These are phyloP conservation scores for Botrytis medusae DNA, from an alignment of 2,329 filamentous ascomycete species.

Conservation along the genomic window DNA sequence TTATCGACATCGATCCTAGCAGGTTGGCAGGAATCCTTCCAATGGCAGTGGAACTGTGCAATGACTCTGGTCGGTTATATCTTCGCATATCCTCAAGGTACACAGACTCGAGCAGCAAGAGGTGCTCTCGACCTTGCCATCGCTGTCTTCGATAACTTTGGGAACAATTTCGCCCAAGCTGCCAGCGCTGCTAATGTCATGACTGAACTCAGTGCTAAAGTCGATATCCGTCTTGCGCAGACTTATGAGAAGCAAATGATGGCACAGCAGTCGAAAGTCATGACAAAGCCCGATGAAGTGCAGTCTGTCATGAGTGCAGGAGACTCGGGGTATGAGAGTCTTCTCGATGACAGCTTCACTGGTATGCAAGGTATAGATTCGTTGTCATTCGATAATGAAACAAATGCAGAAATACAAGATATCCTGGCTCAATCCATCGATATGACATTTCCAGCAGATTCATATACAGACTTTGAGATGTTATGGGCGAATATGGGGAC, in stretches of 20 bases:
- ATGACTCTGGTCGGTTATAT: constrained; percentile 45
- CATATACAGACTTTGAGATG: constrained; percentile 25
- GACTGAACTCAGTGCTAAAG: constrained; percentile 38
- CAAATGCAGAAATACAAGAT: constrained; percentile 20
- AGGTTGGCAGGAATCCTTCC: constrained; percentile 45
- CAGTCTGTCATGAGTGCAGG: constrained; percentile 17
- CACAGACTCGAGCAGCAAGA: constrained; percentile 38
- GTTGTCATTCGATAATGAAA: constrained; percentile 21
- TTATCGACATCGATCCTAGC: constrained; percentile 39
- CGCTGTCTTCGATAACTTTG: constrained; percentile 42
- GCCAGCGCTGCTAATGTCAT: constrained; percentile 40
- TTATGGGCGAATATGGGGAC: constrained; percentile 22
- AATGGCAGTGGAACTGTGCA: constrained; percentile 47
- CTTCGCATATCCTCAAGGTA: constrained; percentile 42
- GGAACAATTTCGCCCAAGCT: constrained; percentile 41
- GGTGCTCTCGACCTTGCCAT: constrained; percentile 41
- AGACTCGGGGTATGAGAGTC: constrained; percentile 19
- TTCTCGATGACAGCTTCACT: constrained; percentile 16
- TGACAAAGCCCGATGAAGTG: constrained; percentile 7
- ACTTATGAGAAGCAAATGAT: neutral
- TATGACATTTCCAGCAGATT: constrained; percentile 24
- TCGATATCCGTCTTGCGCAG: constrained; percentile 29
- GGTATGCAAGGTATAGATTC: constrained; percentile 7
- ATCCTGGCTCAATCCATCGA: constrained; percentile 25
- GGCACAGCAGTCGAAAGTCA: neutral